Base-by-base conservation (phyloP, 192 early-diverging fungal species). In the Dispira parvispora region DNA sequence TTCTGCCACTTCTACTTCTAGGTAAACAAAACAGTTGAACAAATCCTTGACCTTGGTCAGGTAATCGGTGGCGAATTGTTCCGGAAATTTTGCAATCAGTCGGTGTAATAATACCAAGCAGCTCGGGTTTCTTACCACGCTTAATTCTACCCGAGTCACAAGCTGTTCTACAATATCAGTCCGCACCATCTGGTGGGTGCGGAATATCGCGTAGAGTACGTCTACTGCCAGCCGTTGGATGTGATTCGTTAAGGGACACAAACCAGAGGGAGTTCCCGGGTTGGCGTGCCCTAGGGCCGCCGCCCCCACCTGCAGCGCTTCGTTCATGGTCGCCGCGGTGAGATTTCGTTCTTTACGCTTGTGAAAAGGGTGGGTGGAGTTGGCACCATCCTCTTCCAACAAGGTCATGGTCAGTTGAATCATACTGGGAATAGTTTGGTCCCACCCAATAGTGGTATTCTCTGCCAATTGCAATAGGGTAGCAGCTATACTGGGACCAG, bases 151-250 rank as follows among this genome's bases (percentile, higher is more conserved):
- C 43, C 77, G 73, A 11, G 75, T 76, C 32, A 76, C 65, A 62
- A 89, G 82, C 69, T 86, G 82, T 10, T 80, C 82, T 11, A 89
- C 63, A n/a, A 89, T 73, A 65, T 87, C 84, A 18, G 65, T 65
- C 21, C 87, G 78, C 53, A 84, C 81, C 61, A 86, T 80, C 45
- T 73, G 75, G 64, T 89, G 87, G 11, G 75, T 72, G 61, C 66
- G 21, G 64, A 73, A 82, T 11, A 73, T 65, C 4, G 61, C 16
- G 23, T 63, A 62, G 58, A 78, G 63, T 12, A 70, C 60, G 14
- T 53, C 52, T 10, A 47, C 47, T 23, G 68, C 70, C 2, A 70
- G 58, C 16, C n/a, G 44, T 16, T 26, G 27, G 10, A 60, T 58
- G 2, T 65, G 63, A 43, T 64, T 61, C 27, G 32, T 38, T 18